These are phyloP conservation scores for Sorghum bicolor DNA, from an alignment of 176 grass and related monocot genomes.

Conservation along the genomic window Sorghum_bicolor_NCBIv3 NC_012872.2:72443501-72444000, in stretches of 20 bases:
- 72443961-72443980: background rate
- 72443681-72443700: background rate
- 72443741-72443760: constrained; percentile 39
- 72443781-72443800: background rate
- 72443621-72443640: constrained; percentile 27
- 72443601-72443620: background rate
- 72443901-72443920: background rate
- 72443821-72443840: background rate
- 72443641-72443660: constrained; percentile 17
- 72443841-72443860: background rate
- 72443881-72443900: background rate
- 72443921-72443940: background rate
- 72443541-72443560: constrained; percentile 69
- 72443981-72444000: background rate
- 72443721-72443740: constrained; percentile 31
- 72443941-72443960: background rate
- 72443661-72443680: constrained; percentile 7
- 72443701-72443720: background rate
- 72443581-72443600: background rate
- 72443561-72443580: constrained; percentile 14
- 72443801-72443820: background rate
- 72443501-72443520: constrained; percentile 49
- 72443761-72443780: background rate
- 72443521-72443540: constrained; percentile 82
- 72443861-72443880: background rate